These are phyloP conservation scores for Lecanoromycetidae sp. DNA, from an alignment of 2,329 filamentous ascomycete species.

Conservation along the genomic window DNA sequence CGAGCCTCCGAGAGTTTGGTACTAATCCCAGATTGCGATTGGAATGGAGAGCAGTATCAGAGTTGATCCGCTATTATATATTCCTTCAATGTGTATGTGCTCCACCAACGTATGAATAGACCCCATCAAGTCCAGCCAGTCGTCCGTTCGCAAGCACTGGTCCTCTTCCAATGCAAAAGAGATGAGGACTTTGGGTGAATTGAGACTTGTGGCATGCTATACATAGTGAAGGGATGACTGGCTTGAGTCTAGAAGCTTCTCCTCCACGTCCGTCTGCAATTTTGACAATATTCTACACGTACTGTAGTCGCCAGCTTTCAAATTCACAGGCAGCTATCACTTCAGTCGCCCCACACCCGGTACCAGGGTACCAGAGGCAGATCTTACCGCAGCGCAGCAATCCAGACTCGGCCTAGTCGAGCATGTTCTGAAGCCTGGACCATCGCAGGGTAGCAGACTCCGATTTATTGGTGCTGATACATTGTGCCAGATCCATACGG, in stretches of 20 bases:
- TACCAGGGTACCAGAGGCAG: neutral
- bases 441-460: conserved; percentile 12
- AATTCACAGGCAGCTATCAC: conserved; percentile 11
- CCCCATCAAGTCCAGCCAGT: conserved; percentile 7
- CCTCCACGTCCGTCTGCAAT: too few relatives aligned
- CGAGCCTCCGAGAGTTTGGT: too few relatives aligned
- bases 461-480: neutral
- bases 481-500: neutral
- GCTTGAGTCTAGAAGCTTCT: neutral
- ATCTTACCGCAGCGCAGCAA: conserved; percentile 17
- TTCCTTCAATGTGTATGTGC: conserved; percentile 2
- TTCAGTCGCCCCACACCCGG: conserved; percentile 6
- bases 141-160: neutral
- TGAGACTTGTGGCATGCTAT: neutral
- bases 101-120: neutral
- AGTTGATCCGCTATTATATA: conserved; percentile 10
- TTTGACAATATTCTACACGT: neutral
- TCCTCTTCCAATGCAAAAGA: conserved; percentile 8
- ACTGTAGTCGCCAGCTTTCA: neutral
- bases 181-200: conserved; percentile 6
- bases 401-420: conserved; percentile 14
- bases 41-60: conserved; percentile 10
- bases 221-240: neutral
- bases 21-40: conserved; percentile 12
- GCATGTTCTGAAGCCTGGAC: conserved; percentile 11